Evolutionary conservation across 2,329 filamentous ascomycete genomes (phyloP), one percentile per base, ranked within the genome.

Genomic region (Fusarium veterinarium): DNA sequence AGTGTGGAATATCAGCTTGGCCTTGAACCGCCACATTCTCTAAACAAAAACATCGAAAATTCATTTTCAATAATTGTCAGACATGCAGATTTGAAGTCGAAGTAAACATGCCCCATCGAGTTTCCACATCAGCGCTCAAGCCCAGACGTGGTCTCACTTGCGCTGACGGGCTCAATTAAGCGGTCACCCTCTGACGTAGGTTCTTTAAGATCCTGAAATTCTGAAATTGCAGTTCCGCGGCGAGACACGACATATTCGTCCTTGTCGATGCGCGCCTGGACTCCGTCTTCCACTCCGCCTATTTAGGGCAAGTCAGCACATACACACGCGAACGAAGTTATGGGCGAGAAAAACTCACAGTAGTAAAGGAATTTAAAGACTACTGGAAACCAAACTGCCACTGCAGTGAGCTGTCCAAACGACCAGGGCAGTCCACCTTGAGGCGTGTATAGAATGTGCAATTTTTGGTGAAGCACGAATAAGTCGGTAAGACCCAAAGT

Each of bases 261-360:
- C 10, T 44, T 44, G 5, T 44, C 41, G n/a, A 44, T 44, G n/a
- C 41, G 41, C 0, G 16, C 41, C 16, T 44, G n/a, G 3, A 44
- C 41, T 12, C 41, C 41, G 8, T 44, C 41, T 25, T 44, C 14
- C 3, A 17, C n/a, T 17, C 10, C n/a, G 4, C 41, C 41, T 42
- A 17, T 23, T 2, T 6, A 17, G 23, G 9, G 23, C 5, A 42
- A 2, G 41, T 42, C 41, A 42, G 16, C 2, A 16, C 14, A 17
- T 42, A 25, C n/a, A 1, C 6, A 6, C 9, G 11, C 0, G 16
- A 12, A 25, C 8, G 6, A 14, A 25, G 23, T 17, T 5, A 23
- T 25, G 2, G 5, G 3, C 0, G 23, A 4, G 23, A 25, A 8
- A 1, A 16, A 25, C 16, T 42, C n/a, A 42, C 41, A 25, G 12